Percentiles rank a stretch among this genome's conserved stretches.
Evolutionary conservation across 2,329 filamentous ascomycete species (phyloP).

Genomic region (Pseudogymnoascus destructans): DNA sequence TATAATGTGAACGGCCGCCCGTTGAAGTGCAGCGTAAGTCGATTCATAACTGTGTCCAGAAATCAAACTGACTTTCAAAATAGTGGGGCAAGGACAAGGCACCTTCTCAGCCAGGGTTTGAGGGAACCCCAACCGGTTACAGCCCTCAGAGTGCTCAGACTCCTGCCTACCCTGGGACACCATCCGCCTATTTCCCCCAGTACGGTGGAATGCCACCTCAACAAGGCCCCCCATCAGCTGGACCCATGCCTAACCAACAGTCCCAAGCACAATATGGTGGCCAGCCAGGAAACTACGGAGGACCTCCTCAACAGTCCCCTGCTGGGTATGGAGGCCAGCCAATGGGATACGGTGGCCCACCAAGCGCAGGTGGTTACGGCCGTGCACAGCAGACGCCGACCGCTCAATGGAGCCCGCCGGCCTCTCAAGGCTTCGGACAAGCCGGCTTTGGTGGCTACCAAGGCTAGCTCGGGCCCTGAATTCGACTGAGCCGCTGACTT

Average conservation of each 20-base stretch:
- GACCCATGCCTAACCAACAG: conserved; percentile 28
- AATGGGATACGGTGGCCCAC: conserved; percentile 57
- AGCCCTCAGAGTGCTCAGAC: conserved; percentile 63
- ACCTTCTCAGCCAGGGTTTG: conserved; percentile 69
- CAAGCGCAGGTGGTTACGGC: conserved; percentile 73
- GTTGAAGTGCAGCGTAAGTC: conserved; percentile 93
- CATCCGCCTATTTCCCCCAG: conserved; percentile 79
- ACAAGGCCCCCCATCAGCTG: conserved; percentile 27
- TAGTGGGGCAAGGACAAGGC: conserved; percentile 99
- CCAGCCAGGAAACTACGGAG: conserved; percentile 55
- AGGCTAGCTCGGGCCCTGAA: conserved; percentile 30
- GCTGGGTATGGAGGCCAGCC: conserved; percentile 51
- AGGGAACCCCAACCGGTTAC: conserved; percentile 54
- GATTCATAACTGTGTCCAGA: not conserved
- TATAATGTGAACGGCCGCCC: conserved; percentile 97
- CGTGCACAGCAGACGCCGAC: conserved; percentile 45
- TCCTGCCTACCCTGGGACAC: conserved; percentile 61
- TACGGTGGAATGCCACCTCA: conserved; percentile 55
- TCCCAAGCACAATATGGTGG: conserved; percentile 39
- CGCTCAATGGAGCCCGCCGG: conserved; percentile 35
- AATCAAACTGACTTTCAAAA: conserved; percentile 25
- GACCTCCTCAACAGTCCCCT: conserved; percentile 47
- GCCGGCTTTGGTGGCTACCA: conserved; percentile 52
- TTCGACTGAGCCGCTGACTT: not conserved
- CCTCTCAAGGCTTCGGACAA: conserved; percentile 46